Conservation (phyloP, 176 grass and related monocot genomes). For the Eragrostis nindensis region DNA sequence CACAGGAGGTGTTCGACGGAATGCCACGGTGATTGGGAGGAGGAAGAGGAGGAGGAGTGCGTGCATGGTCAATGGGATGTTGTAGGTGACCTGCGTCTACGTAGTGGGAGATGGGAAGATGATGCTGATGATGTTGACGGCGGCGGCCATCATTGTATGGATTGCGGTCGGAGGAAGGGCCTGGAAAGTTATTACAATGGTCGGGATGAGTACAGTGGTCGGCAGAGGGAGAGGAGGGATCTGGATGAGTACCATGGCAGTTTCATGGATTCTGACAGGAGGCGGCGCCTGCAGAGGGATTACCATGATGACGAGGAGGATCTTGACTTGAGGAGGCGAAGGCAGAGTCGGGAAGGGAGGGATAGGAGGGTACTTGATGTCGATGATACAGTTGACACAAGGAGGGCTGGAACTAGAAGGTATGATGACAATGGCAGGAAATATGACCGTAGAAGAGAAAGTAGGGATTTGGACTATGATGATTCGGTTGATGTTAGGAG, state of each 20-base stretch:
- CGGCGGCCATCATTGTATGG: slow-evolving; percentile 5
- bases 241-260: slow-evolving; percentile 21
- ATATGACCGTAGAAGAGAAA: slow-evolving; percentile 38
- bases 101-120: slow-evolving; percentile 45
- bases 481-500: slow-evolving; percentile 33
- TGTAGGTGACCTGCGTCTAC: neutral
- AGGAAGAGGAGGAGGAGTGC: slow-evolving; percentile 27
- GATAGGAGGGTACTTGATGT: too few relatives aligned
- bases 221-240: slow-evolving; percentile 30
- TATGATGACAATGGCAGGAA: slow-evolving; percentile 37
- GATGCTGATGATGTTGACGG: neutral
- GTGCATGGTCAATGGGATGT: slow-evolving; percentile 28
- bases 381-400: slow-evolving; percentile 22
- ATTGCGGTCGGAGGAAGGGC: slow-evolving; percentile 40
- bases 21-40: too few relatives aligned
- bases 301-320: slow-evolving; percentile 50
- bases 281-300: slow-evolving; percentile 37
- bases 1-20: slow-evolving; percentile 38
- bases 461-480: slow-evolving; percentile 34
- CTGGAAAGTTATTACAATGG: slow-evolving; percentile 26
- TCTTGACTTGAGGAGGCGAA: too few relatives aligned
- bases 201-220: slow-evolving; percentile 34
- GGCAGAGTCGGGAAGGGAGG: too few relatives aligned
- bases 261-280: slow-evolving; percentile 42
- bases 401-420: slow-evolving; percentile 26